Conservation (phyloP, 129 eudicot species). For the Chrysanthemum makinoi region DNA sequence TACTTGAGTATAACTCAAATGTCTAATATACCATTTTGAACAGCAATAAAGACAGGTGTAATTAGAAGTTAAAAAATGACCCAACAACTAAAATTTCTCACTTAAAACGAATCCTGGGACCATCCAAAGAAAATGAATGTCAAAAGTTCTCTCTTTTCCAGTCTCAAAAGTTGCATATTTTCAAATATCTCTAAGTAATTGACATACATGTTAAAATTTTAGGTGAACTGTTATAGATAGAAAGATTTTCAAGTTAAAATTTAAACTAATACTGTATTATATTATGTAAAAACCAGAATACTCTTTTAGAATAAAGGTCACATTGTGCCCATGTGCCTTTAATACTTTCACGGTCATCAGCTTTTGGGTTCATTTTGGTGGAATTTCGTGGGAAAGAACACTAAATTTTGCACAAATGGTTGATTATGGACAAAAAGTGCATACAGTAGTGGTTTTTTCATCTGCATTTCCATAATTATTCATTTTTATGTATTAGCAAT, state of each 20-base stretch:
- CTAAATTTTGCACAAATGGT: background rate
- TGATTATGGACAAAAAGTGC: background rate
- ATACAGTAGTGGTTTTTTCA: background rate
- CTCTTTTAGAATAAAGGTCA: background rate
- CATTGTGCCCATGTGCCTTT: background rate
- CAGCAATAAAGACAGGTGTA: background rate
- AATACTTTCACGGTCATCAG: background rate
- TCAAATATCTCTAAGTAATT: too few relatives aligned
- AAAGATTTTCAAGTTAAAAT: background rate
- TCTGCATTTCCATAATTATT: background rate
- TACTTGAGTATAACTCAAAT: background rate
- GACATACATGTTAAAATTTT: too few relatives aligned
- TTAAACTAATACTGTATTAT: background rate
- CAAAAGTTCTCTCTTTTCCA: too few relatives aligned
- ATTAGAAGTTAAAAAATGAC: too few relatives aligned
- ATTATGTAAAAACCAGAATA: background rate
- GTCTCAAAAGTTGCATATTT: too few relatives aligned
- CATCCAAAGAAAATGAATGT: too few relatives aligned
- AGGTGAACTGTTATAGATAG: too few relatives aligned
- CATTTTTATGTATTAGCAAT: background rate
- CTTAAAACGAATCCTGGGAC: too few relatives aligned
- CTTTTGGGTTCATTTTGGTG: background rate
- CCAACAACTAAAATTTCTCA: too few relatives aligned
- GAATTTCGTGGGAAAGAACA: background rate
- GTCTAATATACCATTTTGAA: background rate